phyloP scores from a whole-genome alignment of 768 basidiomycete genomes.

The Hypsizygus marmoreus region DNA sequence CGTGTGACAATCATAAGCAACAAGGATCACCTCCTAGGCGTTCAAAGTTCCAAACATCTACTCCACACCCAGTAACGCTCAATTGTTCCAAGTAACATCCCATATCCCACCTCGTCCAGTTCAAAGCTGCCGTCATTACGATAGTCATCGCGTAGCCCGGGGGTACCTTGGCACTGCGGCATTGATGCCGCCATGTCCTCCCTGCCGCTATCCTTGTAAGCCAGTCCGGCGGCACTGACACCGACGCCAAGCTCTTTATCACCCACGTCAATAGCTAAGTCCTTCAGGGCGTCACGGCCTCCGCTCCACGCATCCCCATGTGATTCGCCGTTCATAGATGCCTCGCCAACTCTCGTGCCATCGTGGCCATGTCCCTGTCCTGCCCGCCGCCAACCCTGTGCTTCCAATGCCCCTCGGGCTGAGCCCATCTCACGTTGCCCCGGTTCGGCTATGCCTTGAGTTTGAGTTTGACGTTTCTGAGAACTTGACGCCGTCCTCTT shows the following conservation, averaged over 20 bases:
- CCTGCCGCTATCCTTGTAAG: conserved; percentile 8
- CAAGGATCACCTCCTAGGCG: not conserved
- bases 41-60: conserved; percentile 15
- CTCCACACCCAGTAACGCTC: conserved; percentile 37
- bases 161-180: conserved; percentile 1
- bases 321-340: not conserved
- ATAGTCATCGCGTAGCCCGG: conserved; percentile 3
- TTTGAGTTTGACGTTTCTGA: not conserved
- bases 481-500: conserved; percentile 6
- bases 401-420: not conserved
- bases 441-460: not conserved
- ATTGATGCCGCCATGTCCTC: conserved; percentile 5
- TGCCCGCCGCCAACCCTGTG: not conserved
- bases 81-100: conserved; percentile 40
- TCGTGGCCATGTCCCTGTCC: not conserved
- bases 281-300: conserved; percentile 1
- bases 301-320: conserved; percentile 8
- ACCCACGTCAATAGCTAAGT: conserved; percentile 6
- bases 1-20: not conserved
- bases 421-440: not conserved
- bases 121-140: conserved; percentile 16
- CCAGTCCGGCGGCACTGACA: conserved; percentile 17
- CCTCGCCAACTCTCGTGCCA: not conserved
- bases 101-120: conserved; percentile 39
- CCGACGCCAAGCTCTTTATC: conserved; percentile 4